phyloP scores from a whole-genome alignment of 129 eudicot genomes.

The Centrapalus pauciflorus region DNA sequence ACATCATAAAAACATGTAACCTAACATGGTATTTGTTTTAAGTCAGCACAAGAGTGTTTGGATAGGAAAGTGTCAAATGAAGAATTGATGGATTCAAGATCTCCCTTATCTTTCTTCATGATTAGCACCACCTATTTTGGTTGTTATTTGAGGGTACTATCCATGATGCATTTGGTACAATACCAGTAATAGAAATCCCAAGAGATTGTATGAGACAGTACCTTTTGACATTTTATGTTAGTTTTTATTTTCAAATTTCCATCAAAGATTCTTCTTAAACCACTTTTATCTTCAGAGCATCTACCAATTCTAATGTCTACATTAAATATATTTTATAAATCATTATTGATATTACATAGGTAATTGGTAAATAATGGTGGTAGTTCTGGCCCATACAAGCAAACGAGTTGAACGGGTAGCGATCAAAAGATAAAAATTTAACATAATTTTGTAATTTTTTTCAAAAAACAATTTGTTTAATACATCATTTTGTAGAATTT shows the following conservation, averaged over 20 bases:
- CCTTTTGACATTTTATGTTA: slow-evolving; percentile 11
- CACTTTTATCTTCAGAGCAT: not conserved
- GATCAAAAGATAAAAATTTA: too few species aligned
- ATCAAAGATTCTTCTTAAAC: not conserved
- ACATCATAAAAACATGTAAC: too few species aligned
- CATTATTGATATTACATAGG: too few species aligned
- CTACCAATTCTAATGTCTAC: too few species aligned
- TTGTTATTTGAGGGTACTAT: slow-evolving; percentile 9
- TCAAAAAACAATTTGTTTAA: too few species aligned
- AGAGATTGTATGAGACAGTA: not conserved
- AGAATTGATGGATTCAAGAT: slow-evolving; percentile 22
- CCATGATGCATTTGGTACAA: slow-evolving; percentile 17
- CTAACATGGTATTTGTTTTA: not conserved
- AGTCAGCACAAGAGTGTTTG: not conserved
- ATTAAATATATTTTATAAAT: too few species aligned
- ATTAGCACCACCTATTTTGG: slow-evolving; percentile 17
- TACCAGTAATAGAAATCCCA: slow-evolving; percentile 8
- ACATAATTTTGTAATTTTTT: too few species aligned
- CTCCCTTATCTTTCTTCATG: slow-evolving; percentile 16
- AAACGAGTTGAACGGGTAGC: too few species aligned
- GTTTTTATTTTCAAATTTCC: not conserved
- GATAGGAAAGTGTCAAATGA: slow-evolving; percentile 18
- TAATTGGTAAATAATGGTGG: too few species aligned
- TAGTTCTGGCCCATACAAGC: too few species aligned
- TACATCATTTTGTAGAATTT: too few species aligned